phyloP scores from a whole-genome alignment of 306 rosid genomes.

The Parietaria judaica region DNA sequence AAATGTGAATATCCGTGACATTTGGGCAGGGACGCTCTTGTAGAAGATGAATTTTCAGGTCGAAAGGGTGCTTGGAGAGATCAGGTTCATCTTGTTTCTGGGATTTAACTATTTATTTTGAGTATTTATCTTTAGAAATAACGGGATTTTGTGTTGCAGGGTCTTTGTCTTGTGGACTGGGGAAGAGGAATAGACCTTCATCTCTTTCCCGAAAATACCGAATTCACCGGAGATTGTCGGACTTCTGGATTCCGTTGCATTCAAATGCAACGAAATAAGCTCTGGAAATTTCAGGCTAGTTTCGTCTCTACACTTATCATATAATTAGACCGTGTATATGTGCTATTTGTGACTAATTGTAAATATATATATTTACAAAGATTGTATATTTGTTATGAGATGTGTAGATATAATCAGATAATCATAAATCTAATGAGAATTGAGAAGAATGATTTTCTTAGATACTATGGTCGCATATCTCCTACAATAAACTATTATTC shows the following conservation, averaged over 20 bases:
- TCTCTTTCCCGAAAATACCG: constrained; percentile 59
- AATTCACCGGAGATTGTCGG: constrained; percentile 70
- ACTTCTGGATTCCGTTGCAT: constrained; percentile 93
- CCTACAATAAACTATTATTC: too few relatives aligned
- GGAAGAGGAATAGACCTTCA: constrained; percentile 85
- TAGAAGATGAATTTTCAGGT: constrained; percentile 49
- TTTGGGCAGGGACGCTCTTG: constrained; percentile 45
- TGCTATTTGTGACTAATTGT: too few relatives aligned
- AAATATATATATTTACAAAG: too few relatives aligned
- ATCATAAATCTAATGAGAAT: too few relatives aligned
- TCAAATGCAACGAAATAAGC: constrained; percentile 74
- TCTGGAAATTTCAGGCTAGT: constrained; percentile 86
- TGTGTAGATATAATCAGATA: background rate
- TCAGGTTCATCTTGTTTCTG: constrained; percentile 46
- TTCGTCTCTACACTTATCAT: background rate
- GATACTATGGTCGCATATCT: too few relatives aligned
- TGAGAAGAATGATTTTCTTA: too few relatives aligned
- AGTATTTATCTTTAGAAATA: constrained; percentile 7
- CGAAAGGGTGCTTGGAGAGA: constrained; percentile 70
- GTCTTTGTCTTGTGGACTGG: constrained; percentile 97
- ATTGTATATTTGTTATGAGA: background rate
- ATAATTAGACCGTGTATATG: background rate
- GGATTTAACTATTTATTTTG: constrained; percentile 7
- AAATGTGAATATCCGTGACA: background rate
- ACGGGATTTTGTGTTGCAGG: constrained; percentile 37